Conservation (phyloP, 208 protist genomes). For the Trypanosoma rangeli region DNA sequence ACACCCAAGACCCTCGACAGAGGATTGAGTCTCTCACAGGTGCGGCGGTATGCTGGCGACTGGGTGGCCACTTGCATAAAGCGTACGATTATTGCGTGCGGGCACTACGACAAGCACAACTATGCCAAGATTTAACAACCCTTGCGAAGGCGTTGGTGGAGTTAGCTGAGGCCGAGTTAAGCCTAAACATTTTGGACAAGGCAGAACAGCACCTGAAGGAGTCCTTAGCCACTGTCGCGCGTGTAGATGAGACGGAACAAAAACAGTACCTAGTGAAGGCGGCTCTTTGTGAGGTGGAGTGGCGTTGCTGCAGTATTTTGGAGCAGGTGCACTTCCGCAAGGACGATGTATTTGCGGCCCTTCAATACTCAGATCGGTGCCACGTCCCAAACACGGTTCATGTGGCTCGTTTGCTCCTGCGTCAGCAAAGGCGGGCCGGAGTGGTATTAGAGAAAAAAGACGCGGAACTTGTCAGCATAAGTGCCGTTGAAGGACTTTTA, state of each 20-base stretch:
- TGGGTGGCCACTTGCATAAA: slow-evolving; percentile 37
- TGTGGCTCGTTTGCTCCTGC: slow-evolving; percentile 34
- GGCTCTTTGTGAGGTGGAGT: slow-evolving; percentile 61
- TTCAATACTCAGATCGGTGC: slow-evolving; percentile 39
- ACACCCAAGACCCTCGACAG: slow-evolving; percentile 40
- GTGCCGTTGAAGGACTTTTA: slow-evolving; percentile 33
- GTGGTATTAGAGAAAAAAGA: not conserved
- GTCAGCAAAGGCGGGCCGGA: slow-evolving; percentile 25
- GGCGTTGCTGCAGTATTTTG: slow-evolving; percentile 45
- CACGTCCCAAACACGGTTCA: slow-evolving; percentile 53
- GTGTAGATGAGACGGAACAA: slow-evolving; percentile 44
- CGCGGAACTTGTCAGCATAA: slow-evolving; percentile 26
- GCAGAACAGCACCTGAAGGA: slow-evolving; percentile 33
- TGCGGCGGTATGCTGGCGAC: slow-evolving; percentile 34
- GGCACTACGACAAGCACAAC: slow-evolving; percentile 22
- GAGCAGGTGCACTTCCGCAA: slow-evolving; percentile 34
- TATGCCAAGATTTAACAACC: slow-evolving; percentile 35
- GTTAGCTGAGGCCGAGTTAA: slow-evolving; percentile 45
- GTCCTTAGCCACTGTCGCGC: slow-evolving; percentile 35
- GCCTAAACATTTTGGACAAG: slow-evolving; percentile 19
- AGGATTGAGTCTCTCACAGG: slow-evolving; percentile 51
- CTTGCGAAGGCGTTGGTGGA: slow-evolving; percentile 49
- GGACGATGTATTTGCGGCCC: slow-evolving; percentile 31
- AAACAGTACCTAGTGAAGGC: slow-evolving; percentile 58
- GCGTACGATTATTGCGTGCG: slow-evolving; percentile 29